These are phyloP conservation scores for Trichopus zeylanicus DNA, from an alignment of 116 monocot species.

Conservation along the genomic window DNA sequence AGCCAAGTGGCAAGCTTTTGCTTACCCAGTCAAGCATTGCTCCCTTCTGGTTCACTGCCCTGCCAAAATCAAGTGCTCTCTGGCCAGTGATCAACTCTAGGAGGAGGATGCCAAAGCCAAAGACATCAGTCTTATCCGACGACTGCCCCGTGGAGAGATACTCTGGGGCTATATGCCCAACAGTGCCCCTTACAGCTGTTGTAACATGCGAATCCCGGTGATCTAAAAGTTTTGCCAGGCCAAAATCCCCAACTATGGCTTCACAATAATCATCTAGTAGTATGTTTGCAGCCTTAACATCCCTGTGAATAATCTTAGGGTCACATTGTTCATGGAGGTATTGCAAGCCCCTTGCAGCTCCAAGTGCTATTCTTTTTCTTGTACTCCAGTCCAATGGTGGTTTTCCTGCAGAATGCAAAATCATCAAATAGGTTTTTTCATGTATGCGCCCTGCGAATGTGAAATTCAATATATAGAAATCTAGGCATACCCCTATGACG, in stretches of 20 bases:
- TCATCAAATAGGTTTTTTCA: background rate
- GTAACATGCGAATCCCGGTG: conserved; percentile 70
- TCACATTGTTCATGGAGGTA: conserved; percentile 72
- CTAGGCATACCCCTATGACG: background rate
- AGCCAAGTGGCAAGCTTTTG: no score
- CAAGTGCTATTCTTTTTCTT: conserved; percentile 60
- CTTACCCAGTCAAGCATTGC: conserved; percentile 76
- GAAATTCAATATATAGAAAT: background rate
- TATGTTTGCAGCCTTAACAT: conserved; percentile 6
- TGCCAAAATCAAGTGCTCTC: conserved; percentile 59
- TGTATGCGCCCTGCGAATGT: no score
- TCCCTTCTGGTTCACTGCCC: conserved; percentile 58
- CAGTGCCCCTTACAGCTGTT: conserved; percentile 64
- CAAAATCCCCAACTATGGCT: conserved; percentile 34
- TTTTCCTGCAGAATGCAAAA: conserved; percentile 24
- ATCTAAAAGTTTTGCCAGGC: conserved; percentile 64
- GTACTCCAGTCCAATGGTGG: conserved; percentile 59
- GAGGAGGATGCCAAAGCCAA: conserved; percentile 63
- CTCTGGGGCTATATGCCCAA: conserved; percentile 69
- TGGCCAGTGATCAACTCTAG: conserved; percentile 56
- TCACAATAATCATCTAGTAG: conserved; percentile 2
- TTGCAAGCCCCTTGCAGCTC: conserved; percentile 57
- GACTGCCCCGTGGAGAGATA: conserved; percentile 68
- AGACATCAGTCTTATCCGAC: conserved; percentile 66
- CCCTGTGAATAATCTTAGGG: conserved; percentile 9